A percentile compares a stretch with the other conserved stretches of the same genome.
These are phyloP conservation scores for Coemansia sp. DNA, from an alignment of 192 early-diverging fungal species.

Conservation along the genomic window DNA sequence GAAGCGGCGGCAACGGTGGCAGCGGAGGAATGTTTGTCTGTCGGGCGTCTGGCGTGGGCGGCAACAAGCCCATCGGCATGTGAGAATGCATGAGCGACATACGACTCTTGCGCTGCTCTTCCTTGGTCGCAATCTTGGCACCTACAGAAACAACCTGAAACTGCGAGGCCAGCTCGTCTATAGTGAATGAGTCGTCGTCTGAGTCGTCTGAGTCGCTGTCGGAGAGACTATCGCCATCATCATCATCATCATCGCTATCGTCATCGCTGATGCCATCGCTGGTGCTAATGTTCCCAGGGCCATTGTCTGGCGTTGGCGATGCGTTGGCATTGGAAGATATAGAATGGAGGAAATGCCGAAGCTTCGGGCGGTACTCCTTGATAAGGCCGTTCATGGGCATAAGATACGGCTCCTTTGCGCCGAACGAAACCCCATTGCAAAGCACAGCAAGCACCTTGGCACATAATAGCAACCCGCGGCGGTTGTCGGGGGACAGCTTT, in stretches of 20 bases:
- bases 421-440: conserved; percentile 93
- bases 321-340: conserved; percentile 35
- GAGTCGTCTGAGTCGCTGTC: conserved; percentile 3
- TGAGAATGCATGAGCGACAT: conserved; percentile 30
- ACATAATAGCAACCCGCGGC: conserved; percentile 82
- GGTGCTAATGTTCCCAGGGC: background rate
- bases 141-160: conserved; percentile 44
- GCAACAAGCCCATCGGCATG: conserved; percentile 10
- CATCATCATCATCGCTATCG: background rate
- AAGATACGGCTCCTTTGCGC: conserved; percentile 91
- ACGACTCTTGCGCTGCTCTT: conserved; percentile 51
- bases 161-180: conserved; percentile 52
- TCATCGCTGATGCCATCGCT: background rate
- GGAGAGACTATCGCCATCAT: conserved; percentile 10
- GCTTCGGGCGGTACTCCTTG: conserved; percentile 75
- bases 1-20: conserved; percentile 20
- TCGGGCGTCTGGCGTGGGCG: conserved; percentile 5
- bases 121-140: conserved; percentile 49
- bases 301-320: background rate
- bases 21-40: conserved; percentile 15
- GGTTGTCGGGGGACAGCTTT: conserved; percentile 69
- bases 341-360: conserved; percentile 74
- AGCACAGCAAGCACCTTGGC: conserved; percentile 95
- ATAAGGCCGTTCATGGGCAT: conserved; percentile 84
- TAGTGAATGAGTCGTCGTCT: conserved; percentile 35